Percentiles rank a stretch among this genome's conserved stretches.
phyloP scores from a whole-genome alignment of 2,329 filamentous ascomycete genomes.

The Fusarium veterinarium region DNA sequence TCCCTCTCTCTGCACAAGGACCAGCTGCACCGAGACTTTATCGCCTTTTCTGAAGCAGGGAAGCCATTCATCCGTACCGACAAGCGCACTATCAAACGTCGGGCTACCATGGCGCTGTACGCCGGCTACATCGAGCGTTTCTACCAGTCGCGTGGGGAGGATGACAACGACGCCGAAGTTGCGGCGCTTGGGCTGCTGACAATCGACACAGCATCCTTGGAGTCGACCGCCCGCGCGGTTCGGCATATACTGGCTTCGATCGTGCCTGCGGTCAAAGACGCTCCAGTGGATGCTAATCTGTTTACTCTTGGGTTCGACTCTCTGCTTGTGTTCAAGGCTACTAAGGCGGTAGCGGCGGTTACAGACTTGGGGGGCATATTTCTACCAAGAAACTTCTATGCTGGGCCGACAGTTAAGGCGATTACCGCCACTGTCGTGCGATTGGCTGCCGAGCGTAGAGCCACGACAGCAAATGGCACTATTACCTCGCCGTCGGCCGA shows the following conservation, averaged over 20 bases:
- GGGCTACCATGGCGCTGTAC: constrained; percentile 54
- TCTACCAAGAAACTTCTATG: neutral
- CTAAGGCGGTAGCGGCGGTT: neutral
- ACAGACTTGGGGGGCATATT: too few species aligned
- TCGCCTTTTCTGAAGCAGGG: constrained; percentile 54
- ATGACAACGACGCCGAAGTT: neutral
- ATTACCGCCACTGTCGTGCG: neutral
- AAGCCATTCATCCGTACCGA: constrained; percentile 59
- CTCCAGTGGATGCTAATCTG: neutral
- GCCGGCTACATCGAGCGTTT: constrained; percentile 59
- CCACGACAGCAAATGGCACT: neutral
- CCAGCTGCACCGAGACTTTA: constrained; percentile 55
- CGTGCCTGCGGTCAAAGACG: neutral
- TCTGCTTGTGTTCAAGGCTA: neutral
- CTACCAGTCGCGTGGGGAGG: constrained; percentile 45
- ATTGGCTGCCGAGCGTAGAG: neutral
- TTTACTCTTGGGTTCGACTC: neutral
- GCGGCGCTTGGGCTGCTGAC: neutral
- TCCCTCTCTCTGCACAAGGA: constrained; percentile 52
- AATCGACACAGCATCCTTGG: neutral
- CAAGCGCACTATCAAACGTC: constrained; percentile 59
- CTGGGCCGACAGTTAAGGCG: neutral
- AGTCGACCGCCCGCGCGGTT: neutral
- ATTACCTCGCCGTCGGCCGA: neutral
- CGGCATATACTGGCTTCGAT: neutral